Percentiles rank a stretch among this genome's conserved stretches.
These are phyloP conservation scores for Yarrowia sp. DNA, from an alignment of 805 yeast genomes.

Conservation along the genomic window DNA sequence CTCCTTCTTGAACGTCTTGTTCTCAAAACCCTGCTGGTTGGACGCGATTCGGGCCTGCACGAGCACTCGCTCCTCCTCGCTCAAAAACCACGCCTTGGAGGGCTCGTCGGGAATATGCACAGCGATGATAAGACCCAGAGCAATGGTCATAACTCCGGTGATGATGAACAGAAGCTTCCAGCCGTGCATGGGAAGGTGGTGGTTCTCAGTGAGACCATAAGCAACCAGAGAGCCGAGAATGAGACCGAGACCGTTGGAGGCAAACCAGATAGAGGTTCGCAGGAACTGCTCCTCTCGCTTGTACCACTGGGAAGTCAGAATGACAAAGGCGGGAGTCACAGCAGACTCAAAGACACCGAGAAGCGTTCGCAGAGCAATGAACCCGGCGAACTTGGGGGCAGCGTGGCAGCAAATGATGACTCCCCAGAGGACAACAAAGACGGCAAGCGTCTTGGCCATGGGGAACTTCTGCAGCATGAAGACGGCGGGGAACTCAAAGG, in stretches of 20 bases:
- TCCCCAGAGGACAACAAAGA: slow-evolving; percentile 61
- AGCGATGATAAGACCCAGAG: slow-evolving; percentile 36
- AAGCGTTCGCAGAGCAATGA: slow-evolving; percentile 48
- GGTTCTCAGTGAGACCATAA: slow-evolving; percentile 45
- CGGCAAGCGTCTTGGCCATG: slow-evolving; percentile 51
- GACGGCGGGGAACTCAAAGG: slow-evolving; percentile 52
- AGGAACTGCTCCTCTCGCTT: slow-evolving; percentile 47
- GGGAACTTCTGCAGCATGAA: slow-evolving; percentile 55
- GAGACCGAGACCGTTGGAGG: slow-evolving; percentile 47
- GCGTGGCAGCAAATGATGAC: slow-evolving; percentile 51
- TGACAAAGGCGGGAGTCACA: slow-evolving; percentile 56
- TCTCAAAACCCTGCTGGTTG: slow-evolving; percentile 59
- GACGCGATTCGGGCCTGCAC: slow-evolving; percentile 53
- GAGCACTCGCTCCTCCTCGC: slow-evolving; percentile 46
- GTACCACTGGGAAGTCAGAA: slow-evolving; percentile 60
- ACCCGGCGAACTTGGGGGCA: slow-evolving; percentile 46
- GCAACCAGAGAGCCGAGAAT: slow-evolving; percentile 52
- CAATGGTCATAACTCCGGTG: slow-evolving; percentile 54
- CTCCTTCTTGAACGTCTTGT: slow-evolving; percentile 50
- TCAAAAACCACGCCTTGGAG: slow-evolving; percentile 46
- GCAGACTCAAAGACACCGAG: slow-evolving; percentile 54
- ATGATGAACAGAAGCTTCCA: slow-evolving; percentile 61
- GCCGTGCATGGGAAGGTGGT: slow-evolving; percentile 38
- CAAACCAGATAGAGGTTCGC: slow-evolving; percentile 47
- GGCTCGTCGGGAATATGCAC: slow-evolving; percentile 55